These are phyloP conservation scores for Ophiostoma piceae DNA, from an alignment of 2,329 filamentous ascomycete genomes.

Conservation along the genomic window DNA sequence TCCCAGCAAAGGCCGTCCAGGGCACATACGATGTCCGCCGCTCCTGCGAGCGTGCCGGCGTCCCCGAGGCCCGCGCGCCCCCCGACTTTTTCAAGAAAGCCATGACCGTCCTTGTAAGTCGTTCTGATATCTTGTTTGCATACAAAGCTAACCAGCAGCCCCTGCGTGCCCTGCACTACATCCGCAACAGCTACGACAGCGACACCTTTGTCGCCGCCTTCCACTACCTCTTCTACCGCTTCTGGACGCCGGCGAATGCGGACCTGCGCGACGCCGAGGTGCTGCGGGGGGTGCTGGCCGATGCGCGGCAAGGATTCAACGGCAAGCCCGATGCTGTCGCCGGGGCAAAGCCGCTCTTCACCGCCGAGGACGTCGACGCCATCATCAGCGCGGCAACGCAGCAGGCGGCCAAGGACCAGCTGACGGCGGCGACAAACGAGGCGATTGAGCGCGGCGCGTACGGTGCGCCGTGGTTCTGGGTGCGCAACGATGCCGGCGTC, in stretches of 20 bases:
- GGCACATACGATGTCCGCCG: conserved; percentile 41
- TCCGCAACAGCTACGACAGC: conserved; percentile 53
- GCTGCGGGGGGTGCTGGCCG: conserved; percentile 40
- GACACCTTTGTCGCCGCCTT: conserved; percentile 50
- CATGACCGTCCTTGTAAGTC: conserved; percentile 39
- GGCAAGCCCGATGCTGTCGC: neutral
- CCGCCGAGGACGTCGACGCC: conserved; percentile 45
- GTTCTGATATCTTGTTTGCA: conserved; percentile 18
- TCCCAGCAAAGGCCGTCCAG: conserved; percentile 62
- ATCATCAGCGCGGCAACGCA: conserved; percentile 51
- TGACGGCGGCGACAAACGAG: conserved; percentile 54
- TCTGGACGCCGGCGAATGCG: conserved; percentile 57
- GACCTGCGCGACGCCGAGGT: conserved; percentile 56
- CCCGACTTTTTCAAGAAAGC: conserved; percentile 41
- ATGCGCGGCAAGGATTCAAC: conserved; percentile 31
- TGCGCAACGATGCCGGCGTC: conserved; percentile 51
- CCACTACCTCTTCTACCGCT: conserved; percentile 50
- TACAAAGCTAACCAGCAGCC: conserved; percentile 34
- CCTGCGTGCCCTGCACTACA: conserved; percentile 60
- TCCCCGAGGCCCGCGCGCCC: conserved; percentile 37
- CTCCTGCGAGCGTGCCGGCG: conserved; percentile 37
- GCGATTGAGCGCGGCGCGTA: conserved; percentile 64
- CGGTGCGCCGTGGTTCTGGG: conserved; percentile 72
- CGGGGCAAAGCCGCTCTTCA: conserved; percentile 39
- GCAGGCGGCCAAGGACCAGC: conserved; percentile 39